Evolutionary conservation across 805 yeast genomes (phyloP), one percentile per base, ranked within the genome.

Genomic region (Pichia nakasei): DNA sequence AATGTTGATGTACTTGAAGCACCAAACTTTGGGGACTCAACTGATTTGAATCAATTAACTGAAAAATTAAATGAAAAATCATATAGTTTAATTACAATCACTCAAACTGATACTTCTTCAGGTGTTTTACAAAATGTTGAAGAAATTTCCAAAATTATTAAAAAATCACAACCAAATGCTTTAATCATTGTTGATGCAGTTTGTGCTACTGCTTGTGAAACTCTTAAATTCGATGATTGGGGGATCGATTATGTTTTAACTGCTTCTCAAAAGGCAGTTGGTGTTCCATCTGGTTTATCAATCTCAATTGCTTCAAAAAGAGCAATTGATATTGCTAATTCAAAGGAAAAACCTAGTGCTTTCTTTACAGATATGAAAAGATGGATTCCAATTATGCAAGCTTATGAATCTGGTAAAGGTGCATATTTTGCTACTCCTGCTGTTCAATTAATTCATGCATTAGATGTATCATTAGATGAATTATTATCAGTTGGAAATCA

Each of bases 351-450:
- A 48, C 67, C 75, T 54, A 65, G 71, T 46, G 64, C 81, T 19
- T 83, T 67, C 61, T 86, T 78, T 61, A 82, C 88, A 37, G 79
- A 83, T 37, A 68, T 91, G 57, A 73, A 80, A 59, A 79, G 78
- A 67, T 89, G 97, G 97, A 64, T 80, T 39, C 96, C 97, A 35
- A 75, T 89, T 59, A 80, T 89, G 88, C 67, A 75, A 59, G 85
- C 87, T 36, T 87, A 86, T 67, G 97, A 89, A 69, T 62, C 75
- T 39, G 89, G 89, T 39, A 70, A 73, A 51, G 78, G 75, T 17
- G 85, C 89, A 9, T 93, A 89, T 69, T 91, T 87, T 60, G 96
- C 96, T n/a, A 91, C 97, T 8, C 97, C 96, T n/a, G 84, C 97
- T 0, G 82, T 85, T 38, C 96, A 87, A 67, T 73, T 84, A 48